A percentile compares a stretch with the other conserved stretches of the same genome.
Evolutionary conservation across 2,329 filamentous ascomycete genomes (phyloP).

Genomic region (Coniochaeta sp.): DNA sequence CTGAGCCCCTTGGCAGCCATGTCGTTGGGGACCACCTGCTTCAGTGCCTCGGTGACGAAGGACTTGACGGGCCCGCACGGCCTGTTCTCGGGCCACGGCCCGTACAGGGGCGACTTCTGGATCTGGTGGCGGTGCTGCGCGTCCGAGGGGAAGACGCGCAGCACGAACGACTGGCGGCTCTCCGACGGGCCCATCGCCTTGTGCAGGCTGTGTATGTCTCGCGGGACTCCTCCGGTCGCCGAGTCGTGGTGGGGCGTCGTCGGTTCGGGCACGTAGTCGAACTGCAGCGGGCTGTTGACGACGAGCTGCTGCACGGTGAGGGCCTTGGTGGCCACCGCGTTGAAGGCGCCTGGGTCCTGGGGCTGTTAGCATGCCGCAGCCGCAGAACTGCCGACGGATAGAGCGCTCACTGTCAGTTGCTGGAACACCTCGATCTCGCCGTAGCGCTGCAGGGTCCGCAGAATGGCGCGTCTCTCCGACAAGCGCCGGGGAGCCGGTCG

Average conservation of each 20-base stretch:
- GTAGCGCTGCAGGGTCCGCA: slow-evolving; percentile 42
- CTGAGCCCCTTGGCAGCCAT: slow-evolving; percentile 30
- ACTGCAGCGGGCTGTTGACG: slow-evolving; percentile 38
- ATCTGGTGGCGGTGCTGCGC: slow-evolving; percentile 29
- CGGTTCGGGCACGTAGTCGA: slow-evolving; percentile 25
- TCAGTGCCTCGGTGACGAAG: slow-evolving; percentile 28
- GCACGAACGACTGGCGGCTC: slow-evolving; percentile 27
- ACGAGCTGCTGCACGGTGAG: slow-evolving; percentile 32
- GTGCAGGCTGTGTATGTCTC: not conserved
- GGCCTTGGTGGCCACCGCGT: slow-evolving; percentile 33
- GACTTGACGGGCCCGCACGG: slow-evolving; percentile 18
- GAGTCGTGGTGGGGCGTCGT: not conserved
- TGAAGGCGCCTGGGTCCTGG: slow-evolving; percentile 40
- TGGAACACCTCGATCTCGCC: slow-evolving; percentile 46
- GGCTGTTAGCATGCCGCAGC: not conserved
- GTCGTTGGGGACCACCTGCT: slow-evolving; percentile 28
- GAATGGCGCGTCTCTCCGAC: slow-evolving; percentile 46
- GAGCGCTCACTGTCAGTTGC: slow-evolving; percentile 29
- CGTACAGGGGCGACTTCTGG: slow-evolving; percentile 26
- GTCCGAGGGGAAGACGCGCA: slow-evolving; percentile 31
- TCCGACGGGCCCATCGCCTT: not conserved
- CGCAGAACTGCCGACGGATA: not conserved
- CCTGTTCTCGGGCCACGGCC: slow-evolving; percentile 30
- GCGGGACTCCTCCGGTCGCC: not conserved
- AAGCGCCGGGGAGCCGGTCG: slow-evolving; percentile 43